Evolutionary conservation across 2,329 filamentous ascomycete species (phyloP), one percentile per base, ranked within the genome.

Genomic region (Apiospora sp.): DNA sequence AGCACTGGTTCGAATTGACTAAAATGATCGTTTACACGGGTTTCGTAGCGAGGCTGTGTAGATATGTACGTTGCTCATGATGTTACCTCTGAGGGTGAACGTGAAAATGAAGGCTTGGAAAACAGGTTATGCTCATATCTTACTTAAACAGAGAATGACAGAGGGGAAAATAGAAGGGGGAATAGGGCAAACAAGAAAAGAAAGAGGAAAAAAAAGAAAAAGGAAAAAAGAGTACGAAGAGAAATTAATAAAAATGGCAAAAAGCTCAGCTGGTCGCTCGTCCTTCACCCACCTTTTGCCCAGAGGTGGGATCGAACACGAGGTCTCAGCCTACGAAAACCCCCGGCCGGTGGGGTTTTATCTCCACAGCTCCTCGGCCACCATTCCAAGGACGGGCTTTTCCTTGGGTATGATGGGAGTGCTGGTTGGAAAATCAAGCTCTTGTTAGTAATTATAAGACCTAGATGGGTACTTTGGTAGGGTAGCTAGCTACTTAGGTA

Each of bases 281-380:
- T 12, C 30, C 16, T 3, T 14, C 19, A 4, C 13, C n/a, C 49
- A 1, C 4, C 34, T 22, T 10, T 41, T 10, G 37, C 10, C 54
- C 12, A 30, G 30, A 16, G 30, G 34, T 22, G 34, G 58, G 8
- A 41, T 64, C 58, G 58, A 64, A 64, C 58, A 22, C 22, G 58
- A 14, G 58, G 58, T 64, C n/a, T 34, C 58, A 41, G 58, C 58
- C 22, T 64, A 64, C 34, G 34, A 41, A 64, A 64, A n/a, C 19
- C 54, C 30, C 54, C 34, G 7, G 6, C 12, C 30, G 4, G 34
- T 16, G 30, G 30, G 3, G 3, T 41, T 64, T 64, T 41, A 14
- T 34, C 41, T 19, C 19, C 19, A 6, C 58, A 64, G 58, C 3
- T 22, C 30, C 58, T 61, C 58, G 58, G 34, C 34, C 58, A 64